Percentiles rank a stretch among this genome's conserved stretches.
Evolutionary conservation across 148 eudicot genomes (phyloP).

Genomic region (Nyssa sinensis): DNA sequence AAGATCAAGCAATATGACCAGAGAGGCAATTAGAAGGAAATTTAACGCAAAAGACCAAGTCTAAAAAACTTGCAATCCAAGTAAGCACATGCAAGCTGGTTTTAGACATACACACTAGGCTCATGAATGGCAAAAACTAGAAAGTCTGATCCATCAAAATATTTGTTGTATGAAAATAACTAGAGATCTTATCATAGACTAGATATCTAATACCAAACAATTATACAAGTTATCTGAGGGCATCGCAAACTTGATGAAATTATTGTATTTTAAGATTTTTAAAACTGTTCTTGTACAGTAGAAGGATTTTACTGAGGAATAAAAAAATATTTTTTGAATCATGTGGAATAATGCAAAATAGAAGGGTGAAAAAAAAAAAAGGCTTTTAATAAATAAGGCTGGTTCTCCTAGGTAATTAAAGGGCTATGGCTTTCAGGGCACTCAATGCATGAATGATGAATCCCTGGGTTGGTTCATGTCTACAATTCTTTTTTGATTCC

Average conservation of each 20-base stretch:
- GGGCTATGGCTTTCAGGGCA: neutral
- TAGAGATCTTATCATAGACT: neutral
- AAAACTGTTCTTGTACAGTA: too few relatives aligned
- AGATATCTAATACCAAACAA: neutral
- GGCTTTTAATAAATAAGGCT: neutral
- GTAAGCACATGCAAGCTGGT: neutral
- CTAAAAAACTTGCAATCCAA: neutral
- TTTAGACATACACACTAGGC: neutral
- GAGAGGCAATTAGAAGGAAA: neutral
- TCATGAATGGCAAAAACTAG: neutral
- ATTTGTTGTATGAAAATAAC: neutral
- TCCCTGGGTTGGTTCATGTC: too few relatives aligned
- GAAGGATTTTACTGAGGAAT: neutral
- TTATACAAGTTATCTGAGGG: neutral
- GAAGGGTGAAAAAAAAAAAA: neutral
- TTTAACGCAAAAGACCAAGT: neutral
- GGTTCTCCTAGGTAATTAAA: neutral
- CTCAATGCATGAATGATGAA: too few relatives aligned
- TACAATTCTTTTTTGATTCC: neutral
- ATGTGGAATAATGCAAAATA: neutral
- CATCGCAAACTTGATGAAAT: neutral
- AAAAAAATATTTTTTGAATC: neutral
- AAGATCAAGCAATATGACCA: neutral
- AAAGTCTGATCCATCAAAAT: neutral
- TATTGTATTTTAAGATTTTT: too few relatives aligned